Evolutionary conservation across 257 asterid species (phyloP), one percentile per base, ranked within the genome.

Genomic region (Solanum lignicaule): DNA sequence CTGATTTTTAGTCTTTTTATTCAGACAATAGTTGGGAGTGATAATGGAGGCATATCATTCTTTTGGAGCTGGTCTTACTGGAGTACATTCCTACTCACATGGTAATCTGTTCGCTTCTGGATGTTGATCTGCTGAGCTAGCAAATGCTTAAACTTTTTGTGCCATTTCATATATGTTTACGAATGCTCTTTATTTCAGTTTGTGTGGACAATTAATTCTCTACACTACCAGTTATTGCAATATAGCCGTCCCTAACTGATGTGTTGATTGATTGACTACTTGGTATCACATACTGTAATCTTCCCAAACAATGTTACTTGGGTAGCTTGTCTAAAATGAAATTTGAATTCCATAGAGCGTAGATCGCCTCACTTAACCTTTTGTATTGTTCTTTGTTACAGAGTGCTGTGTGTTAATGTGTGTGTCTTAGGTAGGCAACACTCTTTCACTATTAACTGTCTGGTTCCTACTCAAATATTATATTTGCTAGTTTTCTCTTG

Each of bases 61-160:
- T 97, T 96, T 89, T 97, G 98, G 98, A 94, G 93, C 89, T 97
- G 99, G 99, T 97, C 99, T 32, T 97, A 97, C 89, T 97, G 99
- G 99, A 97, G 99, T 92, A 96, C 99, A 35, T 97, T 97, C 93
- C 91, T 97, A 87, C 98, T 97, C 90, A 96, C 99, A 87, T 97
- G 99, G 99, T 97, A 96, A 82, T 82, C 86, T 48, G 43, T 31
- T 82, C 2, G 7, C 85, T 81, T 82, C 41, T 48, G 68, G 69
- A 29, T 29, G 68, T 29, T 25, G 66, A 48, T 82, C 43, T 18
- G 69, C 69, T 48, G 85, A 82, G 68, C 23, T 81, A 31, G 41
- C 7, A 46, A 81, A 46, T 81, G 85, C 85, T 48, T 46, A 27
- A 27, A 81, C 68, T 81, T 81, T 79, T 43, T 81, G 38, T 79